Conservation (phyloP, 2,329 filamentous ascomycete genomes). For the Pezicula neosporulosa region DNA sequence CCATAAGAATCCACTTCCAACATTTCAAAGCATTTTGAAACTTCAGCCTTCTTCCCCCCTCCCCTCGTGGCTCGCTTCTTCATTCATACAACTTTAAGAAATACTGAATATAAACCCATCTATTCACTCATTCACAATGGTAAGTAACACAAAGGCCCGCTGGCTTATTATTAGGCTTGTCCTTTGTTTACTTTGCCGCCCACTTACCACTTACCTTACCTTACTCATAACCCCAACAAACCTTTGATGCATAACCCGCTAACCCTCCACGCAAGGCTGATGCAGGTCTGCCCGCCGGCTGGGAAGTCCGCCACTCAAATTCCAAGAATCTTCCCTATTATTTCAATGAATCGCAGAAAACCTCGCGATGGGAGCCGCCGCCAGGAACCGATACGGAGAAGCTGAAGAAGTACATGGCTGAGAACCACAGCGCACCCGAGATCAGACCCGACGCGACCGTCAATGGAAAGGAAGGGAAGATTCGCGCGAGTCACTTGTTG, state of each 20-base stretch:
- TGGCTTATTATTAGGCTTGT: no score
- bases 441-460: conserved; percentile 33
- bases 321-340: conserved; percentile 99
- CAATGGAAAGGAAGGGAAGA: conserved; percentile 60
- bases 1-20: no score
- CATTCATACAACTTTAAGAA: background rate
- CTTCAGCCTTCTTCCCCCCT: background rate
- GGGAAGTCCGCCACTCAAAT: conserved; percentile 97
- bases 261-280: conserved; percentile 49
- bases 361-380: conserved; percentile 95
- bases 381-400: conserved; percentile 83
- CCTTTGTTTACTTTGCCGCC: conserved; percentile 14
- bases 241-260: background rate
- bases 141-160: conserved; percentile 5
- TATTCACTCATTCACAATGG: conserved; percentile 15
- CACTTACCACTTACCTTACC: background rate
- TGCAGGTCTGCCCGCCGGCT: conserved; percentile 77
- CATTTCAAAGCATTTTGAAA: background rate
- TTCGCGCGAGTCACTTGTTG: conserved; percentile 86
- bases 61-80: background rate
- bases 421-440: conserved; percentile 67
- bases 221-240: no score
- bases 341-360: conserved; percentile 83
- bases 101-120: no score
- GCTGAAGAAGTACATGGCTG: conserved; percentile 91